A percentile compares a stretch with the other conserved stretches of the same genome.
These are phyloP conservation scores for Arthrobotrys pseudoclavata DNA, from an alignment of 2,329 filamentous ascomycete species.

Conservation along the genomic window DNA sequence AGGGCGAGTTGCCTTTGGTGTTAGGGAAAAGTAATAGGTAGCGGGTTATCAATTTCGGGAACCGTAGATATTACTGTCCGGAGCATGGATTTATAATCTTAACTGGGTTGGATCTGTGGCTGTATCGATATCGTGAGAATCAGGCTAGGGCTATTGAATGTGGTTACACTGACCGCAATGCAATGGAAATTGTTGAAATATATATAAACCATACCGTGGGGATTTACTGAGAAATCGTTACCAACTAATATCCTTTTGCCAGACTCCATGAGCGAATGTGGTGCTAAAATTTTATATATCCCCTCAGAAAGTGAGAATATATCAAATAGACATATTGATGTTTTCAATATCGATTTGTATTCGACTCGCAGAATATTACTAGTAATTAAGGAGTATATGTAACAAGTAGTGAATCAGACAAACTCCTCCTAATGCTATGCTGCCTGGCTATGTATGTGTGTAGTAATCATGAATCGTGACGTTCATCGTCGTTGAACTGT, in stretches of 20 bases:
- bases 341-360: background rate
- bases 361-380: background rate
- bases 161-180: too few species aligned
- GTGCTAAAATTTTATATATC: too few species aligned
- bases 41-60: background rate
- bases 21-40: background rate
- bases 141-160: too few species aligned
- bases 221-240: too few species aligned
- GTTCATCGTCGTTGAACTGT: background rate
- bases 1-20: background rate
- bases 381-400: conserved; percentile 19
- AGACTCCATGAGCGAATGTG: too few species aligned
- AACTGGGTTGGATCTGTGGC: too few species aligned
- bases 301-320: too few species aligned
- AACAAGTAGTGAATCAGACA: conserved; percentile 10
- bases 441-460: background rate
- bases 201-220: too few species aligned
- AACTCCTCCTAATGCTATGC: conserved; percentile 39
- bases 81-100: too few species aligned
- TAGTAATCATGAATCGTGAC: conserved; percentile 10
- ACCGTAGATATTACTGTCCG: background rate
- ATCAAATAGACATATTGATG: background rate
- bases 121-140: too few species aligned
- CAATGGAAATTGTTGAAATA: too few species aligned
- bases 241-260: too few species aligned